Evolutionary conservation across 768 basidiomycete species (phyloP).

Genomic region (Suillus subaureus): DNA sequence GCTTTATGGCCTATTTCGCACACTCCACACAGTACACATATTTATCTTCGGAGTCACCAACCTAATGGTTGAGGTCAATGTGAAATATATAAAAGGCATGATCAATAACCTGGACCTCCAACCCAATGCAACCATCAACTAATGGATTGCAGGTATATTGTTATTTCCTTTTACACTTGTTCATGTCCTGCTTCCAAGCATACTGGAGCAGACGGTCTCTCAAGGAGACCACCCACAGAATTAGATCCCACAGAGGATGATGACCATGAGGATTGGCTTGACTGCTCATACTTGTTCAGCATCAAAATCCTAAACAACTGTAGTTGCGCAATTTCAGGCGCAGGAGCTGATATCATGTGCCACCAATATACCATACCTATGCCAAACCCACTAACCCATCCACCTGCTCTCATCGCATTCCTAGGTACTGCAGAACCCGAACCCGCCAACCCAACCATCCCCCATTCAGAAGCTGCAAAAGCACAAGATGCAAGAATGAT

Average conservation of each 20-base stretch:
- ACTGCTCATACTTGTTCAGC: not conserved
- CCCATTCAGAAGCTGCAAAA: too few relatives aligned
- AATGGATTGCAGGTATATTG: constrained; percentile 38
- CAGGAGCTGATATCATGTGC: too few relatives aligned
- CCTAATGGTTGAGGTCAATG: constrained; percentile 40
- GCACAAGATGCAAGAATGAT: rapidly evolving
- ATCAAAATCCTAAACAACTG: not conserved
- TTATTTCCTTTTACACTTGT: constrained; percentile 31
- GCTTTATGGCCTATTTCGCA: constrained; percentile 39
- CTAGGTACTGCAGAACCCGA: not conserved
- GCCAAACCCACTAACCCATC: not conserved
- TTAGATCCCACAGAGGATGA: not conserved
- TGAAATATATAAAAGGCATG: constrained; percentile 47
- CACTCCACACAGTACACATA: constrained; percentile 30
- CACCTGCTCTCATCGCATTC: rapidly evolving
- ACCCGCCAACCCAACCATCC: too few relatives aligned
- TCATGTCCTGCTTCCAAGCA: constrained; percentile 27
- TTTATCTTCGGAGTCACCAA: constrained; percentile 30
- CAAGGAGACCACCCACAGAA: not conserved
- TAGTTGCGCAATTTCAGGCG: too few relatives aligned
- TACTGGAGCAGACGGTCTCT: not conserved
- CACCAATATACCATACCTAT: too few relatives aligned
- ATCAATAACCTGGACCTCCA: constrained; percentile 40
- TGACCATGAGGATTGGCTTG: not conserved
- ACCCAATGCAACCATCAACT: constrained; percentile 40